A percentile compares a stretch with the other conserved stretches of the same genome.
Evolutionary conservation across 2,329 filamentous ascomycete species (phyloP).

Genomic region (Aspergillus japonicus): DNA sequence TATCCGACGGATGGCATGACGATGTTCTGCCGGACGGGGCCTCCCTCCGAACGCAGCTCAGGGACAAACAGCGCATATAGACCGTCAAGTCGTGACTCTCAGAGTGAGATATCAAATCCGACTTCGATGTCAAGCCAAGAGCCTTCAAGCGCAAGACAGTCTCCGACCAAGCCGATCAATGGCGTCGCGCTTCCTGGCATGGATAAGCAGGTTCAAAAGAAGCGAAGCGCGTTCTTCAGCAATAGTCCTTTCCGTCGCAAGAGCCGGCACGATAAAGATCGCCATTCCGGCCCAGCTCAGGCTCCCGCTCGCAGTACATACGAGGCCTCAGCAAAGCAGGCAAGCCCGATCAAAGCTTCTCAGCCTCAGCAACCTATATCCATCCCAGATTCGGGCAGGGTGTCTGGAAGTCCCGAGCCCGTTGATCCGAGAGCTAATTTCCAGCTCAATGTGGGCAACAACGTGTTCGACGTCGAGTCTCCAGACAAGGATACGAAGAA

Average conservation of each 20-base stretch:
- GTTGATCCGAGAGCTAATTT: conserved; percentile 91
- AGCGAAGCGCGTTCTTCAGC: conserved; percentile 85
- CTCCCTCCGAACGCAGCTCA: conserved; percentile 68
- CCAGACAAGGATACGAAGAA: conserved; percentile 61
- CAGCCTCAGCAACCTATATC: conserved; percentile 14
- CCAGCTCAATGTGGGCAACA: conserved; percentile 90
- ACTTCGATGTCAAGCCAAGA: conserved; percentile 88
- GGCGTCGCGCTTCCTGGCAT: conserved; percentile 44
- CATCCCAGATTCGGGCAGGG: conserved; percentile 21
- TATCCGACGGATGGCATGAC: conserved; percentile 97
- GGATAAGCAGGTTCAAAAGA: conserved; percentile 67
- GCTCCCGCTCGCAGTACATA: conserved; percentile 53
- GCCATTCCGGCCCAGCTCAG: conserved; percentile 37
- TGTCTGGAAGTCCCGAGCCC: conserved; percentile 70
- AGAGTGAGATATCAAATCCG: conserved; percentile 86
- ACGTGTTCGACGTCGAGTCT: conserved; percentile 88
- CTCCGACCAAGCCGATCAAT: conserved; percentile 64
- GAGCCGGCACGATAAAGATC: conserved; percentile 74
- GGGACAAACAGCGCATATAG: conserved; percentile 63
- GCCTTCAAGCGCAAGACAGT: conserved; percentile 68
- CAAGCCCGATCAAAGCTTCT: conserved; percentile 46
- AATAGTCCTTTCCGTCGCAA: conserved; percentile 90
- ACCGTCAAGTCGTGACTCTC: conserved; percentile 80
- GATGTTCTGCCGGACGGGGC: conserved; percentile 82
- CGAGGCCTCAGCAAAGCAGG: conserved; percentile 46